phyloP scores from a whole-genome alignment of 192 early-diverging fungal genomes.

The Backusella mclennaniae region DNA sequence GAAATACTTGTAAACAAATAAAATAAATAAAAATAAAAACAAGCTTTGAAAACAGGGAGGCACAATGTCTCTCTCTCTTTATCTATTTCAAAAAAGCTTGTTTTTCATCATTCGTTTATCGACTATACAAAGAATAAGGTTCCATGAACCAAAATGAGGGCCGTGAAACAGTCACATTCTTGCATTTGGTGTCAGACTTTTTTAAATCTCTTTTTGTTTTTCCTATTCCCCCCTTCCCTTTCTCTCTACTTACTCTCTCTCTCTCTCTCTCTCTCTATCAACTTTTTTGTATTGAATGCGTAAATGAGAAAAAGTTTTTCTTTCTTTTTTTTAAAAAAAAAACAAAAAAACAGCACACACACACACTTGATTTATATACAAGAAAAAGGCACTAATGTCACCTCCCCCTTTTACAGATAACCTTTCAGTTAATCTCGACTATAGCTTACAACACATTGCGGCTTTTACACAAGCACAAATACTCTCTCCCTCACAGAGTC shows the following conservation, averaged over 20 bases:
- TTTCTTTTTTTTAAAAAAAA: too few species aligned
- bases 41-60: too few species aligned
- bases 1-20: too few species aligned
- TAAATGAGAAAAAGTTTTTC: not conserved
- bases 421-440: conserved; percentile 7
- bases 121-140: not conserved
- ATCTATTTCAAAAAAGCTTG: too few species aligned
- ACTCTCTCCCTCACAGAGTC: not conserved
- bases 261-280: not conserved
- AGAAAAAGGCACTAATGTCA: not conserved
- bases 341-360: too few species aligned
- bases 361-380: not conserved
- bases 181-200: not conserved
- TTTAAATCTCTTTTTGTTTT: not conserved
- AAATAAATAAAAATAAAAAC: too few species aligned
- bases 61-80: too few species aligned
- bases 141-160: not conserved
- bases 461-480: conserved; percentile 6
- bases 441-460: not conserved
- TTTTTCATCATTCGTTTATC: too few species aligned
- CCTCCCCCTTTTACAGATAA: not conserved
- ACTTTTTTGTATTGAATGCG: not conserved
- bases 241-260: not conserved
- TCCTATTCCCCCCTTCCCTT: not conserved
- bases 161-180: not conserved